These are phyloP conservation scores for Colletotrichum chlorophyti DNA, from an alignment of 2,329 filamentous ascomycete genomes.

Conservation along the genomic window DNA sequence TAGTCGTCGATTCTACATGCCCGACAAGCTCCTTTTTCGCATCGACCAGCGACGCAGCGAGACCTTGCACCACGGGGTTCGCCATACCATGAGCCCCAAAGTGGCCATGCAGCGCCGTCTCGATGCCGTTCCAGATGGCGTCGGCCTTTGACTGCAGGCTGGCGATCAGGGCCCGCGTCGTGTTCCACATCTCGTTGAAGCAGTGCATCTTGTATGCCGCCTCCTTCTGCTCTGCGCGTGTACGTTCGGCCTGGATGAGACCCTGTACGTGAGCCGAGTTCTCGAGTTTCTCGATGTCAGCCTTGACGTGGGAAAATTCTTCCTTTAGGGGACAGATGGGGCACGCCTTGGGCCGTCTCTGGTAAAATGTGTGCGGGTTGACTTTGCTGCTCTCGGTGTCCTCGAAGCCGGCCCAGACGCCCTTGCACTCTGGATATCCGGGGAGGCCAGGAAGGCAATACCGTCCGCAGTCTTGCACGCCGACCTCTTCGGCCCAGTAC, in stretches of 20 bases:
- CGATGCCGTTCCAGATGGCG: constrained; percentile 10
- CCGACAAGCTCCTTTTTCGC: neutral
- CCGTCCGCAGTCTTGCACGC: neutral
- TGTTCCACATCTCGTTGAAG: constrained; percentile 17
- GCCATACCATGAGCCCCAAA: neutral
- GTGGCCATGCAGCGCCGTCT: neutral
- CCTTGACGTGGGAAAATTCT: neutral
- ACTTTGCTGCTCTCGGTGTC: neutral
- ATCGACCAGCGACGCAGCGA: neutral
- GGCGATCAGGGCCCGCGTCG: neutral
- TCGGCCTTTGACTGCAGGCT: neutral
- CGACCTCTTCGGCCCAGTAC: constrained; percentile 16
- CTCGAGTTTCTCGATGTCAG: constrained; percentile 2
- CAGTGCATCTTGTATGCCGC: neutral
- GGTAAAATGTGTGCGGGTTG: constrained; percentile 7
- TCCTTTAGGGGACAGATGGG: neutral
- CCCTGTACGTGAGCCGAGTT: constrained; percentile 1
- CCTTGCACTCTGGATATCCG: neutral
- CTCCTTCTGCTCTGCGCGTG: neutral
- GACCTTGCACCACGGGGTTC: neutral
- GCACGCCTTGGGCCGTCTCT: neutral
- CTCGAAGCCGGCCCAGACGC: constrained; percentile 21
- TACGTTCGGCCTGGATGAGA: neutral
- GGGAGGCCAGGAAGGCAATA: constrained; percentile 9
- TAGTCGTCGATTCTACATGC: neutral